phyloP scores from a whole-genome alignment of 441 rosid genomes.

The Rhodomyrtus psidioides region DNA sequence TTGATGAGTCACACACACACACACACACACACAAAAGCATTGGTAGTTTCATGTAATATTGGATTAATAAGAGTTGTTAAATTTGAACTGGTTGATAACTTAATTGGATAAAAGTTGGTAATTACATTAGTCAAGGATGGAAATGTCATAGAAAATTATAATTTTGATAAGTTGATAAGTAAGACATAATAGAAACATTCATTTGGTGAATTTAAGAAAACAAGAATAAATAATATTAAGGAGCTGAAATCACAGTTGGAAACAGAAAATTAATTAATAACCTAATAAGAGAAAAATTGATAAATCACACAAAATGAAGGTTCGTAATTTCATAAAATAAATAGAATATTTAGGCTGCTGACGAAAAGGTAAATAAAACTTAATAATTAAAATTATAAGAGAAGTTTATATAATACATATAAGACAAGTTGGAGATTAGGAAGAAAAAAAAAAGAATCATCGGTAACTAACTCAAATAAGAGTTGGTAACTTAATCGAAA shows the following conservation, averaged over 20 bases:
- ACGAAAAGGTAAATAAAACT: neutral
- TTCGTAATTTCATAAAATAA: neutral
- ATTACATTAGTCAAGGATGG: neutral
- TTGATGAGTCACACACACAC: neutral
- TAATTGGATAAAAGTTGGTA: neutral
- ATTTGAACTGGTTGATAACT: neutral
- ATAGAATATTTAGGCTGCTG: neutral
- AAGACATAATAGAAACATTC: neutral
- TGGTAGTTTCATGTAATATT: neutral
- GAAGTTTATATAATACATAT: neutral
- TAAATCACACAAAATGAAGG: neutral
- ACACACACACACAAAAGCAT: too few relatives aligned
- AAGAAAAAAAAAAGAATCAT: neutral
- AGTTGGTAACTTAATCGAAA: neutral
- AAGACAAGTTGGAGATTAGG: neutral
- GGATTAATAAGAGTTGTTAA: neutral
- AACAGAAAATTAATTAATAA: neutral
- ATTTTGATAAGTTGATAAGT: neutral
- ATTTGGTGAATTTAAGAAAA: neutral
- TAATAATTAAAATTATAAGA: neutral
- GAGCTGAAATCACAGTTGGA: neutral
- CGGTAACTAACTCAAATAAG: neutral
- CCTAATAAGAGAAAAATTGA: neutral
- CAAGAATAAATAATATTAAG: neutral
- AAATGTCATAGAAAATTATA: neutral